phyloP scores from a whole-genome alignment of 2,329 filamentous ascomycete species.

The Peltaster fructicola region DNA sequence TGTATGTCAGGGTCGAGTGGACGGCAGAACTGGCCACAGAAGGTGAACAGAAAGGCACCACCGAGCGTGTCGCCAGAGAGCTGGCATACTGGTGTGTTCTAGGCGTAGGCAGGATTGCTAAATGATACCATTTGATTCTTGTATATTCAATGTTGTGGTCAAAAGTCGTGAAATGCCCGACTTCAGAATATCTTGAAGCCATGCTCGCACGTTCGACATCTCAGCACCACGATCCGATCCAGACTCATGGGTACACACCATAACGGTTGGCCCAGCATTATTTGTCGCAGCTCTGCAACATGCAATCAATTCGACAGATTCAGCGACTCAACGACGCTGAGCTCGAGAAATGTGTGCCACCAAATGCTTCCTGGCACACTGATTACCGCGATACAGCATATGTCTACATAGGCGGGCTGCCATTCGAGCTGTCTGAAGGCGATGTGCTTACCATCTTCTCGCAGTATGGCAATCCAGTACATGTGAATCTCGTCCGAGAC shows the following conservation, averaged over 20 bases:
- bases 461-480: conserved; percentile 88
- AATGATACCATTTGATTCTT: conserved; percentile 2
- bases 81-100: conserved; percentile 92
- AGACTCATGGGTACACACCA: no score
- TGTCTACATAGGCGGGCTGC: conserved; percentile 86
- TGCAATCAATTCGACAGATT: conserved; percentile 91
- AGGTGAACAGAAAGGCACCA: conserved; percentile 41
- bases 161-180: no score
- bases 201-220: no score
- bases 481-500: conserved; percentile 81
- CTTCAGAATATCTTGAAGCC: no score
- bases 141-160: no score
- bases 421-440: conserved; percentile 84
- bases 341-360: conserved; percentile 70
- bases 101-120: conserved; percentile 61
- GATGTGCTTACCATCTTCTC: conserved; percentile 94
- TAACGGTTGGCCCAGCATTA: no score
- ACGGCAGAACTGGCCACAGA: conserved; percentile 49
- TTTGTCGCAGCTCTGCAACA: no score
- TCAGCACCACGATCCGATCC: no score
- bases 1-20: conserved; percentile 88
- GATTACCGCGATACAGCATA: conserved; percentile 97
- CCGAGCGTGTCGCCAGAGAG: conserved; percentile 61
- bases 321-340: conserved; percentile 88
- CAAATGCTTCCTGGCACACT: conserved; percentile 85